phyloP scores from a whole-genome alignment of 176 grass and related monocot species.

The Musa acuminata region DNA sequence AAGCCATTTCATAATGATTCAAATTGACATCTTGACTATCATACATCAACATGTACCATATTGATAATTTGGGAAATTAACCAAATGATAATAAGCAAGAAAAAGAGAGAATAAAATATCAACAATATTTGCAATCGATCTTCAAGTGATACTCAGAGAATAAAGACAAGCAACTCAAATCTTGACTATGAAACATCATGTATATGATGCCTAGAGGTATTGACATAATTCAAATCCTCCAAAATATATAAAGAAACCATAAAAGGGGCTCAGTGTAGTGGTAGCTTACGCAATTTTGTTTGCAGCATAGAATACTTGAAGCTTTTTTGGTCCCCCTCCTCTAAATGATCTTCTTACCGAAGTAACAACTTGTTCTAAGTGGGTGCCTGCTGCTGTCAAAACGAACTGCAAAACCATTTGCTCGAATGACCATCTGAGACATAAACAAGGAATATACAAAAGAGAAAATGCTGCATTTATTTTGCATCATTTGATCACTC shows the following conservation, averaged over 20 bases:
- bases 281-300: slow-evolving; percentile 67
- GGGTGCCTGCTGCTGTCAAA: slow-evolving; percentile 74
- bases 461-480: neutral
- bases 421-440: slow-evolving; percentile 5
- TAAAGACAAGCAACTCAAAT: too few species aligned
- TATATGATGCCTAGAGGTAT: neutral
- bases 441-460: neutral
- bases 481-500: neutral
- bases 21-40: too few species aligned
- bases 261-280: neutral
- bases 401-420: slow-evolving; percentile 59
- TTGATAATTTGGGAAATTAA: too few species aligned
- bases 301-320: slow-evolving; percentile 67
- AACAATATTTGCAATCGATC: too few species aligned
- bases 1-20: too few species aligned
- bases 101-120: too few species aligned
- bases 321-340: slow-evolving; percentile 51
- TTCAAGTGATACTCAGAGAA: too few species aligned
- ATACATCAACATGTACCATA: too few species aligned
- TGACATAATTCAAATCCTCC: neutral
- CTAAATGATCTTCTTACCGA: slow-evolving; percentile 38
- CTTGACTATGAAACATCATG: too few species aligned
- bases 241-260: neutral
- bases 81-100: too few species aligned
- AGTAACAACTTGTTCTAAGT: slow-evolving; percentile 56